Evolutionary conservation across 306 rosid species (phyloP), one percentile per base, ranked within the genome.

Genomic region (Comarum palustre): DNA sequence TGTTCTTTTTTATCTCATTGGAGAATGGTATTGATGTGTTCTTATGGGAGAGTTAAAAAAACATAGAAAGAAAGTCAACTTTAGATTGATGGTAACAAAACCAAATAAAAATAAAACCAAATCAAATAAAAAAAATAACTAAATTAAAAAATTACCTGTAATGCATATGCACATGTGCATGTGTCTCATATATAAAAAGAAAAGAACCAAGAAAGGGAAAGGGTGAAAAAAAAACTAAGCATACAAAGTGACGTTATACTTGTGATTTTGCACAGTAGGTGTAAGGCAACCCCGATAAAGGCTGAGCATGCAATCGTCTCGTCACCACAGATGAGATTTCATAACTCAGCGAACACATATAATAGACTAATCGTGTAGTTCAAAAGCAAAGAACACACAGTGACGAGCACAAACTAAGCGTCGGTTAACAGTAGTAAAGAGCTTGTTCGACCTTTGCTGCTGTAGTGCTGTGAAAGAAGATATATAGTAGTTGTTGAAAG

Each of bases 171-270:
- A n/a, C n/a, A n/a, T n/a, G n/a, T n/a, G n/a, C n/a, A n/a, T n/a
- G n/a, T n/a, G n/a, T n/a, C 4, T 45, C 9, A 14, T 50, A 19
- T 7, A 50, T 6, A 19, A 17, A 1, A 17, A 1, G 19, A 19
- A 50, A 19, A 19, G 6, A 16, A 45, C 4, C 2, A 45, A 45
- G 0, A 14, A 47, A 47, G 15, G 1, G 4, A 15, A 15, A 4
- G 16, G 16, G 2, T 1, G n/a, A 39, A 9, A 42, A 10, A 42
- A 42, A 43, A 9, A 43, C 16, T 11, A 45, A 14, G 50, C 50
- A 42, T 11, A 11, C 55, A 57, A 47, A 22, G 20, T 71, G 81
- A 77, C 81, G 77, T 71, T 27, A 20, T 62, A 5, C 46, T 51
- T 71, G 66, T 42, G 68, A 77, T 51, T 42, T 20, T 14, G 19